Conservation (phyloP, 1,139 yeast species). For the Oligophagozyma castellii region DNA sequence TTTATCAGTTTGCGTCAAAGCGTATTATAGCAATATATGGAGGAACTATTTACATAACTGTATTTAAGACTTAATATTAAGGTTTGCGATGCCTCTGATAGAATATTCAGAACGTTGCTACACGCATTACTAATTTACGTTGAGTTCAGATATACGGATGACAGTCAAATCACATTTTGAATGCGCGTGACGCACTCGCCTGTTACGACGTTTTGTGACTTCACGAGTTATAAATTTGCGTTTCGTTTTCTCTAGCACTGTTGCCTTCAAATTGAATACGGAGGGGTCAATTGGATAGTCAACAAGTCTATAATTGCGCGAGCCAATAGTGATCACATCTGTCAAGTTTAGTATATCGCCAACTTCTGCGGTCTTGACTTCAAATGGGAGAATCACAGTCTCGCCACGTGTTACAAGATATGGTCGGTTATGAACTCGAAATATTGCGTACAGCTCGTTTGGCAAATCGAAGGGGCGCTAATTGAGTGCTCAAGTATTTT, state of each 20-base stretch:
- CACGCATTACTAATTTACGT: slow-evolving; percentile 34
- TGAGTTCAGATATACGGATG: slow-evolving; percentile 62
- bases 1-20: too few relatives aligned
- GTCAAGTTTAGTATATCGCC: slow-evolving; percentile 67
- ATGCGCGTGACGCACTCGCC: slow-evolving; percentile 67
- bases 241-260: slow-evolving; percentile 74
- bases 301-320: slow-evolving; percentile 63
- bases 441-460: slow-evolving; percentile 61
- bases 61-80: too few relatives aligned
- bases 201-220: slow-evolving; percentile 62
- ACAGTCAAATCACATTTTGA: slow-evolving; percentile 76
- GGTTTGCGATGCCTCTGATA: too few relatives aligned
- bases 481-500: too few relatives aligned
- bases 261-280: slow-evolving; percentile 54
- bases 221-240: slow-evolving; percentile 63
- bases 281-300: slow-evolving; percentile 40
- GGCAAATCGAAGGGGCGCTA: slow-evolving; percentile 52
- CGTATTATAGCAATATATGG: too few relatives aligned
- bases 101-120: too few relatives aligned
- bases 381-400: slow-evolving; percentile 61
- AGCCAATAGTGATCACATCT: slow-evolving; percentile 72
- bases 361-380: slow-evolving; percentile 57
- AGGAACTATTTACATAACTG: too few relatives aligned
- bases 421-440: slow-evolving; percentile 72
- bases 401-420: slow-evolving; percentile 90